Conservation (phyloP, 2,329 filamentous ascomycete genomes). For the Pestalotiopsis fici region DNA sequence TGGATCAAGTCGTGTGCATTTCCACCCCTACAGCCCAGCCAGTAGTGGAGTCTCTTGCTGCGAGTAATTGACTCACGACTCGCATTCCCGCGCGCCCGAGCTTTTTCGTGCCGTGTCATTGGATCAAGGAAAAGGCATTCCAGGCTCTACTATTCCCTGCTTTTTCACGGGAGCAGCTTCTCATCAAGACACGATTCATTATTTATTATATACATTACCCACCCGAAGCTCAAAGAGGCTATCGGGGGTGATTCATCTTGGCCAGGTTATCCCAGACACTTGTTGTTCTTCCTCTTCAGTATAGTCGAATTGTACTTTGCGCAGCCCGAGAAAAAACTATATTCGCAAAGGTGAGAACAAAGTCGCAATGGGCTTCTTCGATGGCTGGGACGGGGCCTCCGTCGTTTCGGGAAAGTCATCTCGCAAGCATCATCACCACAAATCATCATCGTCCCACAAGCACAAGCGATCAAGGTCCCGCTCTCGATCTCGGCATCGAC, state of each 20-base stretch:
- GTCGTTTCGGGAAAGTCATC: slow-evolving; percentile 20
- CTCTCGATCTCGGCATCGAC: slow-evolving; percentile 21
- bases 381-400: slow-evolving; percentile 31
- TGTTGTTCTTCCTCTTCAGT: background rate
- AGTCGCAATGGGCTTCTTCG: slow-evolving; percentile 29
- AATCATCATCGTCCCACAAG: slow-evolving; percentile 27
- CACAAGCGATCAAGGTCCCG: slow-evolving; percentile 20
- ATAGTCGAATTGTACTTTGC: background rate
- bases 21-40: too few species aligned
- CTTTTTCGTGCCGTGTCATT: background rate
- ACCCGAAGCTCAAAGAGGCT: background rate
- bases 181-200: background rate
- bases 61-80: background rate
- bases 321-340: background rate
- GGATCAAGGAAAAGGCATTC: background rate
- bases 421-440: slow-evolving; percentile 12
- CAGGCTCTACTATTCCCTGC: background rate
- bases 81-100: background rate
- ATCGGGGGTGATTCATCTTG: background rate
- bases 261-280: background rate
- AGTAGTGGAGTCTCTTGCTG: slow-evolving; percentile 2
- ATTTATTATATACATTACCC: background rate
- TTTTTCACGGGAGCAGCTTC: background rate
- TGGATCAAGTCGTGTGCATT: background rate
- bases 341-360: background rate